Evolutionary conservation across 2,329 filamentous ascomycete species (phyloP), one percentile per base, ranked within the genome.

Genomic region (Trichoderma brevicompactum): DNA sequence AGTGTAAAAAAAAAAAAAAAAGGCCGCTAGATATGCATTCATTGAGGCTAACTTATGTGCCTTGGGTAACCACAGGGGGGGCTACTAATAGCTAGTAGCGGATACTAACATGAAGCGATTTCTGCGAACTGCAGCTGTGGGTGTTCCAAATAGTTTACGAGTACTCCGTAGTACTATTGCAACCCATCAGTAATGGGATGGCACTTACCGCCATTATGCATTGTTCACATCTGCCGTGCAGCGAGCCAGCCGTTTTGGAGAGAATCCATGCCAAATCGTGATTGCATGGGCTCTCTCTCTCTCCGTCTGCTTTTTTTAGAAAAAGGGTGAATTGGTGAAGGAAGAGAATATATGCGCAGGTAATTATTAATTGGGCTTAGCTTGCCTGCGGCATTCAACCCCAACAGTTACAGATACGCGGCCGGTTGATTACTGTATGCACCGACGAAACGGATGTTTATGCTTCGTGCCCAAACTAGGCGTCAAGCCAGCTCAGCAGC

Each of bases 401-500:
- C 46, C 41, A 60, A 65, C 55, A 48, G 32, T 34, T 7, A n/a
- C 17, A 38, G n/a, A 38, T 43, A 36, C 36, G 28, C 48, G 28
- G 48, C 46, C 17, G n/a, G 49, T 19, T 19, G 23, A 36, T 34
- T 28, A 43, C 43, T 63, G 40, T 34, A 38, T 52, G 15, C 59
- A 46, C 54, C 49, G 49, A 63, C 40, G 28, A 28, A 23, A 41
- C 41, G 19, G 32, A 23, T 19, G 48, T 61, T 52, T 34, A 61
- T 23, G 34, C 52, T 66, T 66, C 36, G 28, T 66, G 65, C 65
- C 65, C 60, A 66, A 66, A 38, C 53, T 23, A 44, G 65, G 64
- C 50, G 54, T 66, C 46, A 64, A 66, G 65, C 65, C 65, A 66
- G 32, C 65, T 66, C 65, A 66, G 43, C 65, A 66, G 23, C 41